phyloP scores from a whole-genome alignment of 2,329 filamentous ascomycete genomes.

The Calonectria henricotiae region DNA sequence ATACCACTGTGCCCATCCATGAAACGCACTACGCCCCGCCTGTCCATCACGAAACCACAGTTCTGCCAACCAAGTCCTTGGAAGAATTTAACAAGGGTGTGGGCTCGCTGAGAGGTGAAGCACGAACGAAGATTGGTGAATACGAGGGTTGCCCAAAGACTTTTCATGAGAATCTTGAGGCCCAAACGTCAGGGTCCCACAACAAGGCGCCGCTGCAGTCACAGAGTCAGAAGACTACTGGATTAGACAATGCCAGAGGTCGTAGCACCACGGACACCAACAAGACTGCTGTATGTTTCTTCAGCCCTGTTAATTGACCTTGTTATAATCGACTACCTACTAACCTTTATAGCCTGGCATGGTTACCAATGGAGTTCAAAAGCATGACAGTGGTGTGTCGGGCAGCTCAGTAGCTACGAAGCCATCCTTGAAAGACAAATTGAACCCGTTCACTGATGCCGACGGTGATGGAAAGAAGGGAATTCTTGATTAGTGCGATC shows the following conservation, averaged over 20 bases:
- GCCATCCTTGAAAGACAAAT: slow-evolving; percentile 7
- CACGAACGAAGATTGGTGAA: slow-evolving; percentile 70
- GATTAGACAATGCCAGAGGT: not conserved
- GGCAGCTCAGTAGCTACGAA: not conserved
- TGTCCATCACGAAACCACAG: slow-evolving; percentile 77
- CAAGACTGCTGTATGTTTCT: not conserved
- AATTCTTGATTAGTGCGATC: not conserved
- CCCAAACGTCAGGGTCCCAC: not conserved
- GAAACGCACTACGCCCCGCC: slow-evolving; percentile 80
- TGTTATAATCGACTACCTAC: not conserved
- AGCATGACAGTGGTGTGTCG: not conserved
- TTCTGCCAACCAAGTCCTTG: slow-evolving; percentile 76
- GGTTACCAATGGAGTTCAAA: not conserved
- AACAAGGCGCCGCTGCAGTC: not conserved
- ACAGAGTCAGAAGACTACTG: not conserved
- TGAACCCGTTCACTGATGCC: slow-evolving; percentile 6
- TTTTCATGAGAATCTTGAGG: slow-evolving; percentile 10
- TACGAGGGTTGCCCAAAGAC: slow-evolving; percentile 73
- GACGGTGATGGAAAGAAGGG: slow-evolving; percentile 19
- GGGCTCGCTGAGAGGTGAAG: slow-evolving; percentile 69
- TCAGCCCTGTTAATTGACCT: no score
- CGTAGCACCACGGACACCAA: not conserved
- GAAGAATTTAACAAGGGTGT: slow-evolving; percentile 70
- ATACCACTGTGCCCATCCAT: slow-evolving; percentile 81
- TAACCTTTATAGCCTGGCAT: not conserved